Conservation (phyloP, 225 moss, liverwort and hornwort genomes). For the Marchantia paleacea region DNA sequence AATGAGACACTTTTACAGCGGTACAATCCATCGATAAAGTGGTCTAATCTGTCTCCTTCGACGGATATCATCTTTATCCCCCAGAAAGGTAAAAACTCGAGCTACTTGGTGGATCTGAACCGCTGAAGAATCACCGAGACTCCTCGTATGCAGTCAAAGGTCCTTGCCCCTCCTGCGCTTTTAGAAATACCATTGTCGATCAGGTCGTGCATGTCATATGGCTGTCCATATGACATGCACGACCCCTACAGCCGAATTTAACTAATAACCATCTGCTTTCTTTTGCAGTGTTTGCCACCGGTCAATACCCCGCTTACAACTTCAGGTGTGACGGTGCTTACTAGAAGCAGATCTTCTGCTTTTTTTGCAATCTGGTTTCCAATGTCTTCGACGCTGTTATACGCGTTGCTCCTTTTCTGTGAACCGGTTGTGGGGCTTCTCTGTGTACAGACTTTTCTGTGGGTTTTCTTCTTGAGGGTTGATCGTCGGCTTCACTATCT, state of each 20-base stretch:
- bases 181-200: not conserved
- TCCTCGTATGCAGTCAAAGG: not conserved
- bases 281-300: conserved; percentile 18
- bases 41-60: conserved; percentile 34
- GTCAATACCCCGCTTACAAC: conserved; percentile 40
- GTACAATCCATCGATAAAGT: conserved; percentile 59
- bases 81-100: conserved; percentile 48
- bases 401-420: not conserved
- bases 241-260: not conserved
- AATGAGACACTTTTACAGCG: conserved; percentile 33
- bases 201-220: too few species aligned
- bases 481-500: not conserved
- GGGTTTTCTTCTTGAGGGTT: not conserved
- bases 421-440: not conserved
- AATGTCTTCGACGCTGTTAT: not conserved
- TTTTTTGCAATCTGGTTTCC: conserved; percentile 25
- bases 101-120: not conserved
- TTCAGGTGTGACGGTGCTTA: conserved; percentile 18
- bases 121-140: not conserved
- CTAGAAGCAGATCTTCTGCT: not conserved
- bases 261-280: not conserved
- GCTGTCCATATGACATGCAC: too few species aligned
- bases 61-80: conserved; percentile 62
- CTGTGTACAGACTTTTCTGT: not conserved
- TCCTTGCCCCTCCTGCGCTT: not conserved